Base-by-base conservation (phyloP, 2,329 filamentous ascomycete genomes). In the Hypoxylon sp. region DNA sequence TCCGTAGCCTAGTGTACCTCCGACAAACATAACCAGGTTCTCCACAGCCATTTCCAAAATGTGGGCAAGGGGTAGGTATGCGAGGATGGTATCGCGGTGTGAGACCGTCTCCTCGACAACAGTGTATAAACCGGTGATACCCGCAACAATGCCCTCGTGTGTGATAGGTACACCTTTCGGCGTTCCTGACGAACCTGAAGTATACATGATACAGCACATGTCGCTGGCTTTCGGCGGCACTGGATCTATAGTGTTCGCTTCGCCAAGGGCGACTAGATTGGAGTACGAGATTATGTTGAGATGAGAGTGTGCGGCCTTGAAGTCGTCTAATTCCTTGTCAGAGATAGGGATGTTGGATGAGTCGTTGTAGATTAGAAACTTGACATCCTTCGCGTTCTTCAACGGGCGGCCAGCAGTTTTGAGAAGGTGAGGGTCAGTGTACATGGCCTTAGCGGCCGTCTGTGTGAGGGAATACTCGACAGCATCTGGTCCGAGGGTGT, bases 21-120 rank as follows among this genome's bases (percentile, higher is more conserved):
- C 96, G 84, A 95, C 92, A 81, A 90, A 96, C 66, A 99, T 81
- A 63, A 91, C 93, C 6, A 95, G 84, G 78, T 97, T 97, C 81
- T 99, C 96, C 71, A 99, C 93, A 63, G 95, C 91, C 79, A 97
- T 96, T 80, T 99, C 96, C 74, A 99, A 89, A 74, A 98, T 98
- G 77, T 99, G 96, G 1, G 96, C 94, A 56, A 97, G 89, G 1
- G 96, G 96, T 12, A 99, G 88, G 79, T 98, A 99, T 21, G 94
- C 93, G 47, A 99, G 86, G 45, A 98, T 84, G 47, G 87, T 87
- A 73, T 99, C 96, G 47, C 86, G 88, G 62, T 91, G 89, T 65
- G 90, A 90, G 52, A 98, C 87, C 74, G 91, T 91, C 63, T 90
- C 88, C 21, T 91, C 92, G 50, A 98, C 89, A 67, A 93, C 89